Evolutionary conservation across 768 basidiomycete species (phyloP).

Genomic region (Macrolepiota albuminosa): DNA sequence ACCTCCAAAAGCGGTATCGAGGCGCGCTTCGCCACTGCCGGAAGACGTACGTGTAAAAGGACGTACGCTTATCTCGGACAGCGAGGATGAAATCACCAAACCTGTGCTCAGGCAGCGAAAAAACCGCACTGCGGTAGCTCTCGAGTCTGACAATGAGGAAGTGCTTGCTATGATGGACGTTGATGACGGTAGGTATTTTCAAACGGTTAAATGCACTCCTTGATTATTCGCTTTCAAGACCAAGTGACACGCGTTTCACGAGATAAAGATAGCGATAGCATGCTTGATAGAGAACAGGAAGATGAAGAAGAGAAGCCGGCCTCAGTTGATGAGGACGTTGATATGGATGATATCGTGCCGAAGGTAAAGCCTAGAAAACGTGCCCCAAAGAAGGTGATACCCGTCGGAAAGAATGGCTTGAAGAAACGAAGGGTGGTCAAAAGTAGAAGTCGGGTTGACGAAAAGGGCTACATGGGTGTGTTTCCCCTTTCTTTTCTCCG

Average conservation of each 20-base stretch:
- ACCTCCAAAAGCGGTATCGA: constrained; percentile 4
- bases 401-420: constrained; percentile 72
- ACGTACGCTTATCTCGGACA: constrained; percentile 54
- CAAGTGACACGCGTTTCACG: constrained; percentile 26
- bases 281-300: constrained; percentile 16
- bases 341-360: constrained; percentile 31
- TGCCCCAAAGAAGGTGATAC: constrained; percentile 57
- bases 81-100: constrained; percentile 44
- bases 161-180: constrained; percentile 69
- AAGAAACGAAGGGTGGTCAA: constrained; percentile 68
- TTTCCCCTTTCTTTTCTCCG: constrained; percentile 7
- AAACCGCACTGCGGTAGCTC: constrained; percentile 20
- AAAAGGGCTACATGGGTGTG: constrained; percentile 72
- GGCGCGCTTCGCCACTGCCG: constrained; percentile 3
- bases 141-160: constrained; percentile 41
- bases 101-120: constrained; percentile 28
- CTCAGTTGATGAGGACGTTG: constrained; percentile 29
- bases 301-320: constrained; percentile 20
- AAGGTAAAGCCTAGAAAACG: constrained; percentile 33
- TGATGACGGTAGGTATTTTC: constrained; percentile 52
- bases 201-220: not conserved
- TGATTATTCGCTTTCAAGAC: constrained; percentile 21
- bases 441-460: constrained; percentile 49
- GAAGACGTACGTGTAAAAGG: constrained; percentile 36
- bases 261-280: constrained; percentile 1